These are phyloP conservation scores for Beauveria sp. DNA, from an alignment of 2,329 filamentous ascomycete genomes.

Conservation along the genomic window DNA sequence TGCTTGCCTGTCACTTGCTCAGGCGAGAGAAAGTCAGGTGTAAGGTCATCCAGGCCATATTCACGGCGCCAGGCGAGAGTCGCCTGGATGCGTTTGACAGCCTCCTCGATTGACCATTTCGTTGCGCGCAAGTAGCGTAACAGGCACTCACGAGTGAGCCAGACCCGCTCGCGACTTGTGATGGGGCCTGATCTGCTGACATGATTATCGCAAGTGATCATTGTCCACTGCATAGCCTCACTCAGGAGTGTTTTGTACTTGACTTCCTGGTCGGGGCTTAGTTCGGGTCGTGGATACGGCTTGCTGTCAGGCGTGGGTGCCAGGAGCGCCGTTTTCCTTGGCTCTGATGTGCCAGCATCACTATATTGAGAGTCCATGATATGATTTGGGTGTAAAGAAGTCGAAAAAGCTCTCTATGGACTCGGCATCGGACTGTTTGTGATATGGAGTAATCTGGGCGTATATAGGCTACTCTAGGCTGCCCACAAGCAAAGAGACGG, in stretches of 20 bases:
- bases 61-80: constrained; percentile 86
- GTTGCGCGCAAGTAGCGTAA: constrained; percentile 88
- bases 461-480: no score
- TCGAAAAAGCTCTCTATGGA: no score
- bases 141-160: constrained; percentile 86
- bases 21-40: constrained; percentile 77
- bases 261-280: constrained; percentile 68
- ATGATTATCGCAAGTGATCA: constrained; percentile 47
- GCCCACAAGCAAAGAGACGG: no score
- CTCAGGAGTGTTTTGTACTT: constrained; percentile 77
- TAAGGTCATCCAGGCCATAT: constrained; percentile 74
- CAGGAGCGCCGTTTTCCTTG: constrained; percentile 47
- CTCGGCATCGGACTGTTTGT: no score
- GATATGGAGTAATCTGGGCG: no score
- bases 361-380: background rate
- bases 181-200: constrained; percentile 57
- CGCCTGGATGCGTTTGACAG: constrained; percentile 68
- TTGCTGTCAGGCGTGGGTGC: constrained; percentile 49
- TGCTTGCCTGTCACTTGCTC: constrained; percentile 98
- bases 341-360: background rate
- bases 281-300: constrained; percentile 45
- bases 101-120: constrained; percentile 74
- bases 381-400: no score
- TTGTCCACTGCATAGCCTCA: constrained; percentile 62
- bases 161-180: constrained; percentile 74